Percentiles rank a stretch among this genome's conserved stretches.
phyloP scores from a whole-genome alignment of 306 rosid genomes.

The Malus sylvestris region DNA sequence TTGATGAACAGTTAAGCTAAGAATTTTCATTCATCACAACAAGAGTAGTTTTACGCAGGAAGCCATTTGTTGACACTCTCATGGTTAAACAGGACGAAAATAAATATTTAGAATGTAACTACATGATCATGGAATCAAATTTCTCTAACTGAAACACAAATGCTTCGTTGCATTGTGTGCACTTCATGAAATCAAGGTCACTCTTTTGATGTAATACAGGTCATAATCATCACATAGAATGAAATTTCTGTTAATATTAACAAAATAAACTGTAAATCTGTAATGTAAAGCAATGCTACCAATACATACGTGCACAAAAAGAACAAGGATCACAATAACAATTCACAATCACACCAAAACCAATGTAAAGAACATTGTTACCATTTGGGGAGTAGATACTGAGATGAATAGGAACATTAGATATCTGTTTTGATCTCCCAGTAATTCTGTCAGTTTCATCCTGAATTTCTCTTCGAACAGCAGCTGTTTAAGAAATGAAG shows the following conservation, averaged over 20 bases:
- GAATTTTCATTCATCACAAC: constrained; percentile 10
- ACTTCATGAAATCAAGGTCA: not conserved
- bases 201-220: not conserved
- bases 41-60: not conserved
- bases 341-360: not conserved
- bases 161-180: not conserved
- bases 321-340: not conserved
- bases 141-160: not conserved
- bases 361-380: constrained; percentile 11
- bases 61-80: not conserved
- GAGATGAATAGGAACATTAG: constrained; percentile 84
- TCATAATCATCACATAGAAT: not conserved
- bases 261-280: not conserved
- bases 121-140: not conserved
- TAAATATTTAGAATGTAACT: not conserved
- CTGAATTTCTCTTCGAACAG: constrained; percentile 81
- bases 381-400: constrained; percentile 76
- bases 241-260: not conserved
- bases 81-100: not conserved
- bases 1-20: not conserved
- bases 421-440: constrained; percentile 69
- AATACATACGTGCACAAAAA: not conserved
- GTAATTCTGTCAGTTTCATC: constrained; percentile 73
- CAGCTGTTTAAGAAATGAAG: constrained; percentile 37
- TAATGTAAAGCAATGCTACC: not conserved